Conservation (phyloP, 148 eudicot species). For the Diospyros lotus region DNA sequence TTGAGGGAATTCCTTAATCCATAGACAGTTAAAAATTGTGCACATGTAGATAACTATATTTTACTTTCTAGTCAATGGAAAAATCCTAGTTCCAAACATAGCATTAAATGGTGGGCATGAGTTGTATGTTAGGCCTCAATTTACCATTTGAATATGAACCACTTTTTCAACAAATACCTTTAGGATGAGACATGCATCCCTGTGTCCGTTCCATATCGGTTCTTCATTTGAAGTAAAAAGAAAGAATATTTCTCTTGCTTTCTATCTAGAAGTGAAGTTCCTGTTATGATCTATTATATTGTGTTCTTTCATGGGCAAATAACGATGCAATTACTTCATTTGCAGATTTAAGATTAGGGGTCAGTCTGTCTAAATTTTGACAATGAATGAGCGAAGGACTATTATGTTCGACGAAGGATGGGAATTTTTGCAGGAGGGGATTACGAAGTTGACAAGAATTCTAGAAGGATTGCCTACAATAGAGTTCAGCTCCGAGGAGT, state of each 20-base stretch:
- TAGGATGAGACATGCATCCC: neutral
- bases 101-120: too few species aligned
- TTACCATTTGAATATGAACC: too few species aligned
- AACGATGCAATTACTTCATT: neutral
- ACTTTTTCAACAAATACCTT: too few species aligned
- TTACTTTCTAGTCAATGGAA: too few species aligned
- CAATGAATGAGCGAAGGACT: constrained; percentile 14
- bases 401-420: constrained; percentile 36
- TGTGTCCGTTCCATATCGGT: neutral
- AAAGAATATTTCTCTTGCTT: neutral
- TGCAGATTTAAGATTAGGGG: neutral
- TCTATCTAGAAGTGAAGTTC: neutral
- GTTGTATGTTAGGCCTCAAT: too few species aligned
- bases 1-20: too few species aligned
- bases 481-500: constrained; percentile 33
- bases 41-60: too few species aligned
- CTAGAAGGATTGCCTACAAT: constrained; percentile 28
- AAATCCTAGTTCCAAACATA: too few species aligned
- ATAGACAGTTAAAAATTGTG: too few species aligned
- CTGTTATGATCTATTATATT: neutral
- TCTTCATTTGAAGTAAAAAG: neutral
- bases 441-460: constrained; percentile 28
- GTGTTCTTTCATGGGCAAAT: neutral
- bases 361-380: constrained; percentile 1
- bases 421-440: constrained; percentile 10